Evolutionary conservation across 2,329 filamentous ascomycete genomes (phyloP).

Genomic region (Fusarium sp.): DNA sequence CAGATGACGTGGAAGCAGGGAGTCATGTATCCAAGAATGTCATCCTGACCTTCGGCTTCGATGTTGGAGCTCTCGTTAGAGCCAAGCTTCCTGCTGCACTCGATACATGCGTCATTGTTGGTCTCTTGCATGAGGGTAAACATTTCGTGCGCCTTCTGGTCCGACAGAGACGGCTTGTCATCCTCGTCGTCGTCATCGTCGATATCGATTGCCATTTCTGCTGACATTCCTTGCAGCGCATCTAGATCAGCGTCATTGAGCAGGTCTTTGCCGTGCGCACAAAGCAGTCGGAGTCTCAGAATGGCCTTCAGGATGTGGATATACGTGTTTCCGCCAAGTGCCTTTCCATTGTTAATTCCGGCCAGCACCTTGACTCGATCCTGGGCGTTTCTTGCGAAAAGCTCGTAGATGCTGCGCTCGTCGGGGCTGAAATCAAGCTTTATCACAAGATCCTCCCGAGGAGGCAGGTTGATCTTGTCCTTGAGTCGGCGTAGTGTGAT

Average conservation of each 20-base stretch:
- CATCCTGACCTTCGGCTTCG: conserved; percentile 69
- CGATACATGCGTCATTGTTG: conserved; percentile 78
- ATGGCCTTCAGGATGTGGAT: conserved; percentile 95
- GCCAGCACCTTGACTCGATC: conserved; percentile 83
- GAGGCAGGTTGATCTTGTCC: conserved; percentile 87
- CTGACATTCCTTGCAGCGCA: conserved; percentile 83
- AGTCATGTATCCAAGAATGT: conserved; percentile 82
- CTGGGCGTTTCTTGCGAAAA: conserved; percentile 85
- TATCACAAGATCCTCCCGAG: conserved; percentile 78
- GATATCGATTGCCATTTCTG: conserved; percentile 87
- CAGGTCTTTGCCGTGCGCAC: conserved; percentile 93
- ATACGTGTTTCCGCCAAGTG: conserved; percentile 86
- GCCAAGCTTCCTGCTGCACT: conserved; percentile 75
- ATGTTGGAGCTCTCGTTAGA: conserved; percentile 66
- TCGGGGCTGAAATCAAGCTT: conserved; percentile 80
- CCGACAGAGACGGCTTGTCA: conserved; percentile 67
- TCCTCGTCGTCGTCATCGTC: conserved; percentile 82
- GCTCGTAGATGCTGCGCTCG: conserved; percentile 83
- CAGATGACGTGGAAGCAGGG: conserved; percentile 91
- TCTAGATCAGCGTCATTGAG: conserved; percentile 86
- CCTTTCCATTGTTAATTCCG: conserved; percentile 67
- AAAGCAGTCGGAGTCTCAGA: conserved; percentile 87
- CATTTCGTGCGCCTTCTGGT: conserved; percentile 85
- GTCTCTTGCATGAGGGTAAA: conserved; percentile 87
- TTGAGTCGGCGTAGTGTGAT: conserved; percentile 93